phyloP scores from a whole-genome alignment of 2,329 filamentous ascomycete genomes.

The Penicillium griseofulvum region DNA sequence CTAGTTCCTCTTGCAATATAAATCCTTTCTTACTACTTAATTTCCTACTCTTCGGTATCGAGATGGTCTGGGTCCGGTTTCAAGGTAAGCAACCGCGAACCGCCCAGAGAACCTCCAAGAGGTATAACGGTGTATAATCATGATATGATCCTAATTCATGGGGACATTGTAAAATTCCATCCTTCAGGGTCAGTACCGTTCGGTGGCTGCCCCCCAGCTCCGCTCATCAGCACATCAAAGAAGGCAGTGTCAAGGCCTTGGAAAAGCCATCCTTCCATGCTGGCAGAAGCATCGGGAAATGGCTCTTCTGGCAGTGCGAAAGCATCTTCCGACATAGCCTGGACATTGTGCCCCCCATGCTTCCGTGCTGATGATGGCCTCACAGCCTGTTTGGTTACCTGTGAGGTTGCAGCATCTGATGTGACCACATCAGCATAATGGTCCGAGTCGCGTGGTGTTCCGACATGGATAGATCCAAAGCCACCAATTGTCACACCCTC shows the following conservation, averaged over 20 bases:
- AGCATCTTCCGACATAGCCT: not conserved
- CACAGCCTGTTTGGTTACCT: not conserved
- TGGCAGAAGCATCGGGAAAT: not conserved
- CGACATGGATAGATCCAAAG: not conserved
- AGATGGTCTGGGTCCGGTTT: no score
- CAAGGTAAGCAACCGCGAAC: no score
- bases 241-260: conserved; percentile 1
- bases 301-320: not conserved
- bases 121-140: no score
- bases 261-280: not conserved
- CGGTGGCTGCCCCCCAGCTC: not conserved
- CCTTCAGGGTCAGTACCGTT: not conserved
- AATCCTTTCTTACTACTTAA: no score
- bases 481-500: not conserved
- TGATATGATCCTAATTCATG: not conserved
- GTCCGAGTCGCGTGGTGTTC: not conserved
- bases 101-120: no score
- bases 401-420: not conserved
- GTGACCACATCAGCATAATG: not conserved
- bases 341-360: not conserved
- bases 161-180: not conserved
- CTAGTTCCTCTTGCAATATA: no score
- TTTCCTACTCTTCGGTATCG: no score
- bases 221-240: conserved; percentile 1
- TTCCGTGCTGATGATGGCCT: not conserved